Evolutionary conservation across 1,284 basidiomycete genomes (phyloP), one percentile per base, ranked within the genome.

Genomic region (Austroboletus niveus): DNA sequence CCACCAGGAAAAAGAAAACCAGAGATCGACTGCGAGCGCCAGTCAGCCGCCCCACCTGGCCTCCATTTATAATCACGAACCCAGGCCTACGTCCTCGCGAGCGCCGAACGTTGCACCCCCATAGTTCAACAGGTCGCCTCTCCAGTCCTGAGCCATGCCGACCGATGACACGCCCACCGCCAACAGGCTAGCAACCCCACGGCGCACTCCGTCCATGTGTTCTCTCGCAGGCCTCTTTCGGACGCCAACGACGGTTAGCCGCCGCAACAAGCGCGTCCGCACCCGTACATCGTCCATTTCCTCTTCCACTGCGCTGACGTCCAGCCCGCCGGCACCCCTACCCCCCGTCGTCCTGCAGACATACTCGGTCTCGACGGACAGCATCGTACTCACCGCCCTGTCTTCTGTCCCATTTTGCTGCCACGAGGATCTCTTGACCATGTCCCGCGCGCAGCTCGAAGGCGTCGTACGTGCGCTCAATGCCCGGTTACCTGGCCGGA

Each of bases 361-460:
- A 53, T 73, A 78, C 45, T 80, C 81, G 54, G 45, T 59, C 9
- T 68, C 69, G 32, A 71, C 75, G 11, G 80, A 81, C 55, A 77
- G 75, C 8, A 69, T 84, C n/a, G 70, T 83, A 44, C 79, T 84
- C 59, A 84, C 79, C 0, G 69, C 80, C 11, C 69, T 84, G 7
- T 65, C 72, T 48, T 64, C 65, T 27, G 60, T 75, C 4, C 81
- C 80, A 0, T 84, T 84, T 66, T 82, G 80, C 66, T 84, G 80
- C 63, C 80, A 84, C 60, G 80, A 81, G 50, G 82, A 84, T 57
- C 75, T 84, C 39, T 54, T 82, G 54, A 73, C 74, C 2, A 83
- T 84, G 81, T 56, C 73, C 10, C 76, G 75, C 34, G 38, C 60
- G 1, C 66, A 75, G 53, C 77, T 84, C 43, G 59, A 77, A 43